A percentile compares a stretch with the other conserved stretches of the same genome.
phyloP scores from a whole-genome alignment of 768 basidiomycete genomes.

The Macrolepiota fuliginosa region DNA sequence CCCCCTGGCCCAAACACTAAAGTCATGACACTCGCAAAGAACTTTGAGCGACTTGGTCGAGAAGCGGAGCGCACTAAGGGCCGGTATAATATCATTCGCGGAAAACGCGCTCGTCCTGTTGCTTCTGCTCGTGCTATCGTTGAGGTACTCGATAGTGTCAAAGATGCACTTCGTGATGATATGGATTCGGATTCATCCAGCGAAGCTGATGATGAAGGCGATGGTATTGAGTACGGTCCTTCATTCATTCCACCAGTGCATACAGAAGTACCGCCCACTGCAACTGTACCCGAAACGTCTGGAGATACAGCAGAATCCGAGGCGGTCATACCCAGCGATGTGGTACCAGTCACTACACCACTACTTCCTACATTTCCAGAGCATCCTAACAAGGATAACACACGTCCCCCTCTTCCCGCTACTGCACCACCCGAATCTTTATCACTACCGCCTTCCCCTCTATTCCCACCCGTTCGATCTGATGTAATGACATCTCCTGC shows the following conservation, averaged over 20 bases:
- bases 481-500: conserved; percentile 44
- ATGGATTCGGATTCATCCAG: conserved; percentile 70
- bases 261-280: not conserved
- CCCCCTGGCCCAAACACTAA: conserved; percentile 54
- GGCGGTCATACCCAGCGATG: not conserved
- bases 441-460: conserved; percentile 60
- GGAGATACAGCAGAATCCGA: conserved; percentile 3
- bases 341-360: not conserved
- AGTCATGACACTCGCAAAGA: conserved; percentile 85
- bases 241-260: conserved; percentile 1
- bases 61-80: conserved; percentile 75
- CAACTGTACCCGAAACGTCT: not conserved
- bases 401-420: not conserved
- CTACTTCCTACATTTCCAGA: not conserved
- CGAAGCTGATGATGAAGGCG: conserved; percentile 56
- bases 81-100: conserved; percentile 83
- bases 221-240: conserved; percentile 41
- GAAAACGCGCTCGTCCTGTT: conserved; percentile 86
- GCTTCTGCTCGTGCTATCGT: conserved; percentile 86
- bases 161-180: conserved; percentile 76
- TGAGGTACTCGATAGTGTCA: conserved; percentile 83
- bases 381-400: not conserved
- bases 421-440: conserved; percentile 25
- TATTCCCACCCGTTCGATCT: conserved; percentile 35
- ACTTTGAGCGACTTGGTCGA: conserved; percentile 82